These are phyloP conservation scores for Fusarium sp. DNA, from an alignment of 2,329 filamentous ascomycete genomes.

Conservation along the genomic window DNA sequence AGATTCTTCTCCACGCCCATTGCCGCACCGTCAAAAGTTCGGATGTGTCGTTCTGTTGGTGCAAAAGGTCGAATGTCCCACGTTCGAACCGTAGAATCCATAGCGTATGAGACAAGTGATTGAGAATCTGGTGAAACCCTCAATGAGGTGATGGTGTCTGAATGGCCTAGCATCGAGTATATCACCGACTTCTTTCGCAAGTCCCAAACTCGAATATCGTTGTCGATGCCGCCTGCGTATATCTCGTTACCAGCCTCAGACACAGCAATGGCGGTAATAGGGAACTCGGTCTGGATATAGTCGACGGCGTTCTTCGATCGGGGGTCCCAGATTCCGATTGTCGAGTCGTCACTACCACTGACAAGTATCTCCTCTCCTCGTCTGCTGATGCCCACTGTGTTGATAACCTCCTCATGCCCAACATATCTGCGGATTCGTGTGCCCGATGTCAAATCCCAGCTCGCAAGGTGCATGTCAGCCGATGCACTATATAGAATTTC, in stretches of 20 bases:
- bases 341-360: slow-evolving; percentile 92
- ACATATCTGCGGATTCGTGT: slow-evolving; percentile 89
- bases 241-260: slow-evolving; percentile 95
- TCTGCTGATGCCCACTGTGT: slow-evolving; percentile 86
- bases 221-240: slow-evolving; percentile 94
- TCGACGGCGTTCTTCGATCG: slow-evolving; percentile 88
- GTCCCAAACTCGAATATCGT: slow-evolving; percentile 98
- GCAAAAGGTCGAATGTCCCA: slow-evolving; percentile 98
- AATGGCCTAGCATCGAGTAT: slow-evolving; percentile 89
- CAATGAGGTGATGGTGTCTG: slow-evolving; percentile 90
- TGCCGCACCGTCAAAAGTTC: slow-evolving; percentile 92
- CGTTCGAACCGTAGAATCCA: slow-evolving; percentile 92
- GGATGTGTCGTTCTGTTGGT: slow-evolving; percentile 83
- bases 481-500: slow-evolving; percentile 91
- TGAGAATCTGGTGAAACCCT: slow-evolving; percentile 94
- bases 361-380: slow-evolving; percentile 90
- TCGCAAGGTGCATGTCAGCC: slow-evolving; percentile 91
- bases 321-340: slow-evolving; percentile 95
- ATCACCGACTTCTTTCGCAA: slow-evolving; percentile 88
- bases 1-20: slow-evolving; percentile 91
- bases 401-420: slow-evolving; percentile 96
- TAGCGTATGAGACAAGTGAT: slow-evolving; percentile 87
- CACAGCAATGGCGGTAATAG: slow-evolving; percentile 90
- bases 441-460: slow-evolving; percentile 95
- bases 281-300: slow-evolving; percentile 90